A percentile compares a stretch with the other conserved stretches of the same genome.
Conservation (phyloP, 2,329 filamentous ascomycete genomes). For the Ophiostoma ips region DNA sequence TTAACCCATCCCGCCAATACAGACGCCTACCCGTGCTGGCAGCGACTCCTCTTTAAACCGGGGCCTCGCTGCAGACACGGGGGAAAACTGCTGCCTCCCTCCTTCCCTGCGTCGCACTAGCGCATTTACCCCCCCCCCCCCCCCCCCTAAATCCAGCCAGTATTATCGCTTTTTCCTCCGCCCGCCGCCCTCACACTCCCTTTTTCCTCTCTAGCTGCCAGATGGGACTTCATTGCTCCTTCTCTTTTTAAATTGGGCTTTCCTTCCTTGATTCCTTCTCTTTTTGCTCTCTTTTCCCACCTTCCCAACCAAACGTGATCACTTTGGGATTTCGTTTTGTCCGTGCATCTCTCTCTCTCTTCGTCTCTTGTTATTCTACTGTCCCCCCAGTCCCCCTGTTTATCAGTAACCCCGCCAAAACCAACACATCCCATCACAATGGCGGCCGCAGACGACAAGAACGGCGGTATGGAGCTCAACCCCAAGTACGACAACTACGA, state of each 20-base stretch:
- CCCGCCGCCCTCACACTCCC: neutral
- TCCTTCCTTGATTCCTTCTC: neutral
- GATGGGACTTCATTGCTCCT: too few species aligned
- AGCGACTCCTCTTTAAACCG: neutral
- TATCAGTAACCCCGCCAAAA: neutral
- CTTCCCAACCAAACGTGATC: too few species aligned
- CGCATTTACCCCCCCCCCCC: too few species aligned
- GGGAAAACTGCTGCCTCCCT: neutral
- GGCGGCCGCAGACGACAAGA: slow-evolving; percentile 6
- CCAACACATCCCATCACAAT: slow-evolving; percentile 3
- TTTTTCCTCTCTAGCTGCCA: neutral
- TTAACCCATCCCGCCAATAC: too few species aligned
- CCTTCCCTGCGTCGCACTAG: neutral
- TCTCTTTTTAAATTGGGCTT: too few species aligned
- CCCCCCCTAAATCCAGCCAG: neutral
- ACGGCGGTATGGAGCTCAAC: slow-evolving; percentile 43
- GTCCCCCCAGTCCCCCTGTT: neutral
- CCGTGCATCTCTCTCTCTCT: neutral
- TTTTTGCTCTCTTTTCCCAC: too few species aligned
- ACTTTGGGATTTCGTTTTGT: too few species aligned
- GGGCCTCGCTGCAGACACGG: neutral
- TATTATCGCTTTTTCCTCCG: too few species aligned
- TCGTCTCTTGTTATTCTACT: neutral
- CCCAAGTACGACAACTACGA: slow-evolving; percentile 95
- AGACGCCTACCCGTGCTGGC: too few species aligned